Evolutionary conservation across 1,139 yeast species (phyloP), one percentile per base, ranked within the genome.

Genomic region (Candida gigantensis): DNA sequence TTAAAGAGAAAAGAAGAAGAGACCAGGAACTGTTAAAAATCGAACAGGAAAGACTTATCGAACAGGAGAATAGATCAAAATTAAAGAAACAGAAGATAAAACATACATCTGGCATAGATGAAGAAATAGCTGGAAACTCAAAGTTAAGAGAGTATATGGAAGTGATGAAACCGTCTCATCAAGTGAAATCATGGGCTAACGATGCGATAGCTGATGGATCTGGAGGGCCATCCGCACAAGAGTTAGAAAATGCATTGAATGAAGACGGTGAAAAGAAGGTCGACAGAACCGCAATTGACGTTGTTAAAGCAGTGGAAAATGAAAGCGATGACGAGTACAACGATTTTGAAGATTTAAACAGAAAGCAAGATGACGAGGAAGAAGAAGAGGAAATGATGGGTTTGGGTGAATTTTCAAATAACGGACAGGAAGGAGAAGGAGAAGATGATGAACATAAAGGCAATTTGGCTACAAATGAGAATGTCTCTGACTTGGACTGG

Each of bases 401-500:
- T 12, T 40, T 53, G 18, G 39, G 42, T 18, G 51, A 48, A 12
- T 35, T 52, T 23, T 42, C 48, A 12, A 41, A 40, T 29, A 46
- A 44, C 8, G n/a, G n/a, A n/a, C n/a, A n/a, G n/a, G 50, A 36
- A 3, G 42, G 41, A 11, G 55, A 48, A n/a, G 53, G 52, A 10
- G 53, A 46, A 25, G 40, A 42, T 14, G 36, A 39, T 20, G 39
- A 38, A 5, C 46, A 47, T 5, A 49, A 46, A 5, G 59, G 51
- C 13, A 53, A 55, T 3, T 42, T 63, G 6, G 80, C 81, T 0
- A 64, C 63, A 17, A 77, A 78, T 45, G 79, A 76, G 38, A 67
- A 60, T 17, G 72, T 87, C 7, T 74, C 94, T 11, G 97, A 90
- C 65, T 63, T 86, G 40, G 96, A 90, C 44, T 90, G 98, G 98